These are phyloP conservation scores for Colletotrichum sidae DNA, from an alignment of 2,329 filamentous ascomycete genomes.

Conservation along the genomic window DNA sequence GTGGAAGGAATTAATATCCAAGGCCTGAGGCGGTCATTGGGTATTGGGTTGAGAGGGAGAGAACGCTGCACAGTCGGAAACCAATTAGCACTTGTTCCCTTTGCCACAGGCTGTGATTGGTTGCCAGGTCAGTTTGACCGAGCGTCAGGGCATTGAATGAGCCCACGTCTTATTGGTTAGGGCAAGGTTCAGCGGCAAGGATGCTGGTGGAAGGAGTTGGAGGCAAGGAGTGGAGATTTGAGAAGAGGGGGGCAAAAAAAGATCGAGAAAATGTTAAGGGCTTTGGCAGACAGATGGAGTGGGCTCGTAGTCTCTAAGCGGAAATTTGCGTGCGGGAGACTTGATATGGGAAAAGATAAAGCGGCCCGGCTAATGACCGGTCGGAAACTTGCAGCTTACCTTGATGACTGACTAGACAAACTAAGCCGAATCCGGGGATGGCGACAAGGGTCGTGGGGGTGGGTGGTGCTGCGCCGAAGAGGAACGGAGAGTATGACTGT, in stretches of 20 bases:
- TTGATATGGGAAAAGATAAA: neutral
- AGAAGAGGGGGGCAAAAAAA: neutral
- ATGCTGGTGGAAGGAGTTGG: neutral
- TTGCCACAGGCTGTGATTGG: conserved; percentile 14
- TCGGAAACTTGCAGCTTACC: conserved; percentile 30
- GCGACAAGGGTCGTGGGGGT: conserved; percentile 23
- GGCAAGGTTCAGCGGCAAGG: conserved; percentile 3
- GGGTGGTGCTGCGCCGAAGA: conserved; percentile 24
- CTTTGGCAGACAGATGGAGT: neutral
- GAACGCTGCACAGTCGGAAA: conserved; percentile 29
- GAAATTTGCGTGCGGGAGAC: conserved; percentile 12
- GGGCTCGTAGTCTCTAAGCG: neutral
- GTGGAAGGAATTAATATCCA: conserved; percentile 4
- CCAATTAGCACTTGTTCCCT: conserved; percentile 32
- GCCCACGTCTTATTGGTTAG: too few relatives aligned
- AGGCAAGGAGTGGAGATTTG: neutral
- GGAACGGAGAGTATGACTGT: conserved; percentile 15
- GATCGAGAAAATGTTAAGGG: conserved; percentile 15
- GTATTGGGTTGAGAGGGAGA: neutral
- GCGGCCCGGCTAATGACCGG: conserved; percentile 28
- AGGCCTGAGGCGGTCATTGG: conserved; percentile 34
- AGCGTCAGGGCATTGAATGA: conserved; percentile 28
- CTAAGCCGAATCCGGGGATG: conserved; percentile 25
- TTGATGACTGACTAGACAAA: neutral
- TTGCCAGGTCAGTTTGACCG: conserved; percentile 19